phyloP scores from a whole-genome alignment of 2,329 filamentous ascomycete species.

The Hymenoscyphus fructigenus region DNA sequence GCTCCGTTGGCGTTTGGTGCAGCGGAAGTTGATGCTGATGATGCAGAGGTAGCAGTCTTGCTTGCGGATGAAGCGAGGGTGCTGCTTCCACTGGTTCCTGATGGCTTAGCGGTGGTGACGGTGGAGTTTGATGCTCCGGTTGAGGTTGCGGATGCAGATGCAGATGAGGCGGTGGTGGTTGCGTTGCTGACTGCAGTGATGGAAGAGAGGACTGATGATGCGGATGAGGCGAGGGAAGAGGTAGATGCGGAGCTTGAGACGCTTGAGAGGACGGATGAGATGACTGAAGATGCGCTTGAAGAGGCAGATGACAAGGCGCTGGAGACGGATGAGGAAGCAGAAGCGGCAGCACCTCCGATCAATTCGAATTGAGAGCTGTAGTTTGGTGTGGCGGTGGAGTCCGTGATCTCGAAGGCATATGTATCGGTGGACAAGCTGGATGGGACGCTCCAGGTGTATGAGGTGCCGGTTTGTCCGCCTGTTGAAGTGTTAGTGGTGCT shows the following conservation, averaged over 20 bases:
- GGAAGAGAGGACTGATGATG: constrained; percentile 11
- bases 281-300: constrained; percentile 1
- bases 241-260: constrained; percentile 9
- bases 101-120: constrained; percentile 8
- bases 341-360: constrained; percentile 20
- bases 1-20: constrained; percentile 22
- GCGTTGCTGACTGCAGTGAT: constrained; percentile 8
- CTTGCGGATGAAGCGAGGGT: constrained; percentile 4
- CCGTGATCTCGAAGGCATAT: constrained; percentile 34
- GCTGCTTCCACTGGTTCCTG: constrained; percentile 6
- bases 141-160: constrained; percentile 10
- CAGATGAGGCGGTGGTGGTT: constrained; percentile 14
- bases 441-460: constrained; percentile 29
- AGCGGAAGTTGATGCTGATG: constrained; percentile 6
- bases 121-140: constrained; percentile 6
- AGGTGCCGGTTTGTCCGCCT: constrained; percentile 27
- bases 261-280: constrained; percentile 11
- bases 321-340: constrained; percentile 16
- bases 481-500: not conserved
- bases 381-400: constrained; percentile 24
- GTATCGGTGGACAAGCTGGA: constrained; percentile 15
- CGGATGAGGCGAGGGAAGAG: constrained; percentile 16
- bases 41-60: constrained; percentile 4
- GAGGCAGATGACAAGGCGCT: constrained; percentile 6
- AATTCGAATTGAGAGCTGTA: constrained; percentile 32